A percentile compares a stretch with the other conserved stretches of the same genome.
These are phyloP conservation scores for Pythium guiyangense DNA, from an alignment of 352 stramenopile genomes.

Conservation along the genomic window DNA sequence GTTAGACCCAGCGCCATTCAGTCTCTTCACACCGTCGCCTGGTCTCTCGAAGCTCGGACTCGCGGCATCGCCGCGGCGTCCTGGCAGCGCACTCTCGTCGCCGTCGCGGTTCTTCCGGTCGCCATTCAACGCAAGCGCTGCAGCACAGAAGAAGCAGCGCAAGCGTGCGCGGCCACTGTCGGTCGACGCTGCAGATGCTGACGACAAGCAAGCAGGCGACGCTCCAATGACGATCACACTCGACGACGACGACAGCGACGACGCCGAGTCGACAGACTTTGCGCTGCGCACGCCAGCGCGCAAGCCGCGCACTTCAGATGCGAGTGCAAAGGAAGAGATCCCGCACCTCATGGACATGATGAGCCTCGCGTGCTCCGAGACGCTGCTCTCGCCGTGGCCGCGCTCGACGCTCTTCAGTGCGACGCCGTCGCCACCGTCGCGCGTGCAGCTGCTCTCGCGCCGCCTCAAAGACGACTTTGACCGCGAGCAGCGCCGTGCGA, in stretches of 20 bases:
- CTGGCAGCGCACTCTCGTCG: conserved; percentile 31
- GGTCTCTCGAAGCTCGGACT: conserved; percentile 15
- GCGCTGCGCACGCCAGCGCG: conserved; percentile 16
- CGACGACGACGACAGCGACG: conserved; percentile 6
- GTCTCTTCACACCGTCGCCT: conserved; percentile 50
- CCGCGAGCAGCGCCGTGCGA: conserved; percentile 16
- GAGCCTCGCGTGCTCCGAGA: conserved; percentile 9
- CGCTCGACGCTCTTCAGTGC: conserved; percentile 11
- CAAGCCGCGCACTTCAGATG: background rate
- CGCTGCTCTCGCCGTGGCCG: conserved; percentile 16
- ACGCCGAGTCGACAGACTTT: background rate
- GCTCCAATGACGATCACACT: background rate
- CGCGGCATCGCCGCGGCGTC: conserved; percentile 20
- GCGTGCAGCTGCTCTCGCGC: conserved; percentile 25
- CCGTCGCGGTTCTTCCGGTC: conserved; percentile 78
- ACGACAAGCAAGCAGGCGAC: too few species aligned
- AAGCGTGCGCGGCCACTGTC: background rate
- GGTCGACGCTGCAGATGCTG: too few species aligned
- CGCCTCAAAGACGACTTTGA: conserved; percentile 36
- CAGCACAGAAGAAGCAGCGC: conserved; percentile 9
- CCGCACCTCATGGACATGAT: conserved; percentile 16
- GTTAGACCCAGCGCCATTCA: conserved; percentile 28
- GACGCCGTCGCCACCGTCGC: conserved; percentile 24
- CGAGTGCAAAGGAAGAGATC: conserved; percentile 14
- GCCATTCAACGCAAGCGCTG: conserved; percentile 25